Evolutionary conservation across 2,329 filamentous ascomycete species (phyloP).

Genomic region (Fusarium algeriense): DNA sequence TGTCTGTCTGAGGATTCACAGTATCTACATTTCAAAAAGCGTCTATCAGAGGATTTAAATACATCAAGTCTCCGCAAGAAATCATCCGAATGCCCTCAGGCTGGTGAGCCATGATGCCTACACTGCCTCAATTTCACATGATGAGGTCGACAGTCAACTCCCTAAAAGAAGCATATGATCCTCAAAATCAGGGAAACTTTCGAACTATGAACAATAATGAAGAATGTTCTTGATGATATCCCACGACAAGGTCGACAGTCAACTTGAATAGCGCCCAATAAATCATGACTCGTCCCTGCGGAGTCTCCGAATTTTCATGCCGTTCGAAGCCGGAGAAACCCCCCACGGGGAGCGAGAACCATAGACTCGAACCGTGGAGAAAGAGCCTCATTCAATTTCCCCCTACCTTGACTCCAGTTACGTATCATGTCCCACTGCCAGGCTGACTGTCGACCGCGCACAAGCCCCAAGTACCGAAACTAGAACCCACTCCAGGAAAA

Average conservation of each 20-base stretch:
- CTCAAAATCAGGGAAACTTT: background rate
- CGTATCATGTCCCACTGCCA: background rate
- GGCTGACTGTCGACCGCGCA: constrained; percentile 19
- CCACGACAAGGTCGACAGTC: constrained; percentile 16
- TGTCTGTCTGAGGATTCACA: background rate
- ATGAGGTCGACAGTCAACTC: constrained; percentile 21
- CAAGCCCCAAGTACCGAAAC: constrained; percentile 3
- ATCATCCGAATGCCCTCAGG: background rate
- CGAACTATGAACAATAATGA: background rate
- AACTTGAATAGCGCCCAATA: background rate
- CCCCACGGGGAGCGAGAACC: constrained; percentile 3
- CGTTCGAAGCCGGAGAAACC: background rate
- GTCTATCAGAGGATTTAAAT: background rate
- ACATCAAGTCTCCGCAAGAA: background rate
- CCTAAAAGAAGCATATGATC: background rate
- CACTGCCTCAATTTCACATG: background rate
- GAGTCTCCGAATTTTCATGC: background rate
- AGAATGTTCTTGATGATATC: background rate
- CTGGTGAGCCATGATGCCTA: background rate
- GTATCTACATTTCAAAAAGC: background rate
- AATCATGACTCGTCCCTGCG: background rate
- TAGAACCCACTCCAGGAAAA: background rate
- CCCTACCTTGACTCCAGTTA: background rate
- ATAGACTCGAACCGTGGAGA: background rate
- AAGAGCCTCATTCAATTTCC: constrained; percentile 5